Evolutionary conservation across 2,329 filamentous ascomycete species (phyloP).

Genomic region (Botrytis sinoallii): DNA sequence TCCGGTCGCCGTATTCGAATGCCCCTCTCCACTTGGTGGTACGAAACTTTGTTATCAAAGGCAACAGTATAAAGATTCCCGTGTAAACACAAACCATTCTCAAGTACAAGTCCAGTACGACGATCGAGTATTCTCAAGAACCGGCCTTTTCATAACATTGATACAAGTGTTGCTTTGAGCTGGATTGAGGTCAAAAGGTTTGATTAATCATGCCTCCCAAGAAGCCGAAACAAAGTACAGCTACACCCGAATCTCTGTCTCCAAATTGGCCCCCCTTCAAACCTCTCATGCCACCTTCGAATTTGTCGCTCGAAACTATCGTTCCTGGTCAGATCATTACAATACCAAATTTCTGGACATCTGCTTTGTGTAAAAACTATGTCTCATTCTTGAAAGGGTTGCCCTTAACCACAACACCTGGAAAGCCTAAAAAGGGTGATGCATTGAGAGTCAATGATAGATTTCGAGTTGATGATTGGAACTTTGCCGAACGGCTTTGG

Average conservation of each 20-base stretch:
- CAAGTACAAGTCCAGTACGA: background rate
- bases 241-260: slow-evolving; percentile 18
- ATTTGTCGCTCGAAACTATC: slow-evolving; percentile 51
- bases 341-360: slow-evolving; percentile 60
- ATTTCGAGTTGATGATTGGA: slow-evolving; percentile 74
- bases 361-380: slow-evolving; percentile 61
- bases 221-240: slow-evolving; percentile 22
- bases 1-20: slow-evolving; percentile 11
- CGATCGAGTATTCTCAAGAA: background rate
- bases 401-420: slow-evolving; percentile 61
- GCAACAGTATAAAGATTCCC: background rate
- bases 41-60: too few relatives aligned
- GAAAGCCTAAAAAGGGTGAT: slow-evolving; percentile 63
- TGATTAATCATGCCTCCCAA: slow-evolving; percentile 23
- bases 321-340: slow-evolving; percentile 61
- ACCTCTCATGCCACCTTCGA: slow-evolving; percentile 54
- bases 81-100: background rate
- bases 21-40: background rate
- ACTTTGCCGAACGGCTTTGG: slow-evolving; percentile 76
- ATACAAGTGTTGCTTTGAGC: background rate
- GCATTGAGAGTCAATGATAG: slow-evolving; percentile 83
- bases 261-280: slow-evolving; percentile 61
- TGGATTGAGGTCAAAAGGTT: background rate
- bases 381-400: slow-evolving; percentile 58
- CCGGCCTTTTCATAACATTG: background rate